Base-by-base conservation (phyloP, 306 rosid species). In the Canavalia gladiata region DNA sequence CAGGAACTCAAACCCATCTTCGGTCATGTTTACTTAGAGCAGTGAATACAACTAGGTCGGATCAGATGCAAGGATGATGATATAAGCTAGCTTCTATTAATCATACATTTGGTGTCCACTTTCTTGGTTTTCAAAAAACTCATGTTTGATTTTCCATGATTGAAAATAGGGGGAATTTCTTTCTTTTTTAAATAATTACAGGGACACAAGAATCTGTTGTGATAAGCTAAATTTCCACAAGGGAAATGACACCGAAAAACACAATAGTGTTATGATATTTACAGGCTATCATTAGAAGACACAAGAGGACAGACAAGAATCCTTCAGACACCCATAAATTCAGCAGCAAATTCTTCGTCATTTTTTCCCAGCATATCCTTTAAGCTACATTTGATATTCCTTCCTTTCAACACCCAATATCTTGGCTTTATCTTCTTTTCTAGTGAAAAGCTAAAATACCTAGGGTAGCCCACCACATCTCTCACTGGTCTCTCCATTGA, bases 351-450 rank as follows among this genome's bases (percentile, higher is more conserved):
- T 50, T 95, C 97, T 73, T 93, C 97, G 34, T 95, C 91, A 35
- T 89, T 92, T 90, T 88, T 95, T 13, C 87, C 95, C 75, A 95
- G 84, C 97, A 91, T 95, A 50, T 90, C 97, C 82, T 88, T 87
- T 81, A 95, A 87, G 77, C 93, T 89, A 74, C 88, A 91, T 69
- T 91, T 81, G 8, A 91, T 79, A 81, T 91, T 89, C 79, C 88
- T 89, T 74, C 81, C 87, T 79, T 86, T 91, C 12, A 93, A 86
- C 72, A 85, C 88, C 89, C 89, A 77, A 78, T 75, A 91, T 82
- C 99, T 93, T 52, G 99, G 97, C 73, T 90, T 90, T 83, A 95
- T 95, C 93, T 83, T 93, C 88, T 90, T 90, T 83, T 91, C 95
- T 81, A 91, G 83, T n/a, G 97, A 95, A 87, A 93, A 90, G 90